Evolutionary conservation across 2,329 filamentous ascomycete species (phyloP).

Genomic region (Fusarium annulatum): DNA sequence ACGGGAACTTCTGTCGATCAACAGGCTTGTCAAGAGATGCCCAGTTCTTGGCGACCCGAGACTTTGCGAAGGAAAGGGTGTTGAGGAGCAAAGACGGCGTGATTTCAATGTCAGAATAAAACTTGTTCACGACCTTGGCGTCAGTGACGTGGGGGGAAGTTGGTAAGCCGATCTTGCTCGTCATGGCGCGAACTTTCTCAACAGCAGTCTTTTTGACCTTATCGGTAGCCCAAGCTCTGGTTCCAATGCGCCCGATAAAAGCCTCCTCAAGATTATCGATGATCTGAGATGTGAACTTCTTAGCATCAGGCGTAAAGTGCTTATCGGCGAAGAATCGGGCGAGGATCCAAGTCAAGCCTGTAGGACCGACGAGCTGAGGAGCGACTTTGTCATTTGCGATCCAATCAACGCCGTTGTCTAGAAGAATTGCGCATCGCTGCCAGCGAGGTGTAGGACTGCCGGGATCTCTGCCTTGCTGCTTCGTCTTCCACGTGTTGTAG

Average conservation of each 20-base stretch:
- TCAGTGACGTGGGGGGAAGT: conserved; percentile 71
- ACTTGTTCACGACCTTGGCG: conserved; percentile 63
- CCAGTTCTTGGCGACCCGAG: conserved; percentile 64
- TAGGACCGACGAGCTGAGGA: background rate
- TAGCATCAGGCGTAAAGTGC: conserved; percentile 74
- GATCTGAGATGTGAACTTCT: conserved; percentile 74
- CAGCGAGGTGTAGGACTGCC: conserved; percentile 9
- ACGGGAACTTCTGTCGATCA: conserved; percentile 69
- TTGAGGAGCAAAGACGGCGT: conserved; percentile 68
- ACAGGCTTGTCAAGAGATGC: conserved; percentile 68
- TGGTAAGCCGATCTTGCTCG: conserved; percentile 76
- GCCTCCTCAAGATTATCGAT: conserved; percentile 75
- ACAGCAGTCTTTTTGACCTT: conserved; percentile 69
- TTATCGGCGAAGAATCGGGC: conserved; percentile 77
- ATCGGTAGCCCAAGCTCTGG: conserved; percentile 73
- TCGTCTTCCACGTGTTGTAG: conserved; percentile 54
- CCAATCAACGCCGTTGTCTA: background rate
- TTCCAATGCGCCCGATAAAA: conserved; percentile 69
- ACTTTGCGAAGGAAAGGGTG: conserved; percentile 59
- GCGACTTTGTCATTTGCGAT: background rate
- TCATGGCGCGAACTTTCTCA: conserved; percentile 73
- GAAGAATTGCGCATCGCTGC: background rate
- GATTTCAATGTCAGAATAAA: conserved; percentile 66
- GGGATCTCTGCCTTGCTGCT: conserved; percentile 52
- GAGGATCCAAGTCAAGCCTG: conserved; percentile 72